phyloP scores from a whole-genome alignment of 1,139 yeast species.

The Pneumocystis carinii region DNA sequence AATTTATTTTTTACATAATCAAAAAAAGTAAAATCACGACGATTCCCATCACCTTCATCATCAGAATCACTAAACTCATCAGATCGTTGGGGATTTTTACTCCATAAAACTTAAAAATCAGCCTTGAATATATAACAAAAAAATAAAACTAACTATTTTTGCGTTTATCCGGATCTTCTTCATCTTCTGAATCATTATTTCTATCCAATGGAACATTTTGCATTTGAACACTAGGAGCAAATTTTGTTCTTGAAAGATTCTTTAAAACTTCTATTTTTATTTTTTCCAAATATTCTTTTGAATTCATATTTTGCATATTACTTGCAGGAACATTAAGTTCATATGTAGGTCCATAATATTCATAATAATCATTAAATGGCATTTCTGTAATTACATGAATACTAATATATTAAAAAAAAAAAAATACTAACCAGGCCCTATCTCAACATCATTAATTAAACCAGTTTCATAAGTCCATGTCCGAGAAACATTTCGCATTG shows the following conservation, averaged over 20 bases:
- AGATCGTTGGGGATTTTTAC: constrained; percentile 31
- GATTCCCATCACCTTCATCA: constrained; percentile 40
- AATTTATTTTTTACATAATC: constrained; percentile 13
- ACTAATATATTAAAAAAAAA: neutral
- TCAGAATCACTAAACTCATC: constrained; percentile 47
- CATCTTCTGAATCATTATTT: constrained; percentile 50
- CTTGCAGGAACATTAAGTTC: constrained; percentile 85
- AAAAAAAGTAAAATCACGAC: constrained; percentile 17
- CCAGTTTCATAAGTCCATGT: constrained; percentile 96
- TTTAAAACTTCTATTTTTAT: constrained; percentile 61
- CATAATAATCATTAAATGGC: constrained; percentile 93
- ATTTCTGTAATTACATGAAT: constrained; percentile 33
- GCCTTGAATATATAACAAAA: neutral
- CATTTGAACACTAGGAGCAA: constrained; percentile 93
- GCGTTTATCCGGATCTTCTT: constrained; percentile 29
- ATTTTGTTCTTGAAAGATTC: constrained; percentile 74
- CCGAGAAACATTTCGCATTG: constrained; percentile 91
- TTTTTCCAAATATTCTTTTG: constrained; percentile 81
- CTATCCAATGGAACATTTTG: constrained; percentile 76
- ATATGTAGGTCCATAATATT: constrained; percentile 93
- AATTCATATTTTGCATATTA: constrained; percentile 91
- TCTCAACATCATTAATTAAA: constrained; percentile 57
- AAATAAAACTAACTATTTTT: neutral
- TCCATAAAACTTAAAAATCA: neutral
- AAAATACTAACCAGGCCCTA: constrained; percentile 34